Evolutionary conservation across 2,329 filamentous ascomycete species (phyloP).

Genomic region (Graphilbum fragrans): DNA sequence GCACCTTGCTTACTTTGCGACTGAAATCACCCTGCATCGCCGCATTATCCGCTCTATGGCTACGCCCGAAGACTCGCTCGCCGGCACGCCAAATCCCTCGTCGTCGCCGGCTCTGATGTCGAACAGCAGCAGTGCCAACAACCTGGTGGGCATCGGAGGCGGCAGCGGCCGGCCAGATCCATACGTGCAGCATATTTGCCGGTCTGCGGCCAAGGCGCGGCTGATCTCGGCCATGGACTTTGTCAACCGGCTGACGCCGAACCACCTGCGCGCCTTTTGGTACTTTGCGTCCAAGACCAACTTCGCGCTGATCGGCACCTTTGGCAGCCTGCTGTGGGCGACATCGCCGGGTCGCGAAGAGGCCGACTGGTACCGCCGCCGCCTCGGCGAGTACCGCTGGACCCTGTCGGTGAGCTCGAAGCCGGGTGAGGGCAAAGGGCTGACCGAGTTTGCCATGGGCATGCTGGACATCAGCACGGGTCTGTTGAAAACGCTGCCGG

Average conservation of each 20-base stretch:
- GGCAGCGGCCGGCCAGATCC: constrained; percentile 43
- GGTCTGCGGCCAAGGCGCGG: constrained; percentile 84
- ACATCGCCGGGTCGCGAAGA: constrained; percentile 81
- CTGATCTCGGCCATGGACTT: constrained; percentile 96
- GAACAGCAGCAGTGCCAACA: constrained; percentile 11
- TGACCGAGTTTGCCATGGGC: constrained; percentile 63
- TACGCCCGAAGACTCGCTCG: constrained; percentile 24
- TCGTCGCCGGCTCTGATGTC: constrained; percentile 6
- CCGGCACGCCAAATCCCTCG: constrained; percentile 14
- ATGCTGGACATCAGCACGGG: constrained; percentile 64
- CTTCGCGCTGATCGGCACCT: constrained; percentile 90
- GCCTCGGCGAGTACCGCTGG: constrained; percentile 86
- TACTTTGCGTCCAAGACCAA: constrained; percentile 80
- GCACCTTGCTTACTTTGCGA: constrained; percentile 85
- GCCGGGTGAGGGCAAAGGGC: constrained; percentile 41
- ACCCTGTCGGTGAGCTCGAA: constrained; percentile 79
- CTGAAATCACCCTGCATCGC: constrained; percentile 85
- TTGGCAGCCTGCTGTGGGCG: constrained; percentile 80
- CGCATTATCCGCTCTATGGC: constrained; percentile 76
- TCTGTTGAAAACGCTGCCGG: constrained; percentile 55
- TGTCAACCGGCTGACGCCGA: constrained; percentile 79
- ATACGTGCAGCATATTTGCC: constrained; percentile 84
- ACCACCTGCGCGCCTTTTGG: constrained; percentile 87
- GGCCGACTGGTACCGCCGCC: constrained; percentile 79
- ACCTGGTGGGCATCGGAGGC: constrained; percentile 2